Evolutionary conservation across 257 asterid genomes (phyloP), one percentile per base, ranked within the genome.

Genomic region (Nicotiana tabacum): DNA sequence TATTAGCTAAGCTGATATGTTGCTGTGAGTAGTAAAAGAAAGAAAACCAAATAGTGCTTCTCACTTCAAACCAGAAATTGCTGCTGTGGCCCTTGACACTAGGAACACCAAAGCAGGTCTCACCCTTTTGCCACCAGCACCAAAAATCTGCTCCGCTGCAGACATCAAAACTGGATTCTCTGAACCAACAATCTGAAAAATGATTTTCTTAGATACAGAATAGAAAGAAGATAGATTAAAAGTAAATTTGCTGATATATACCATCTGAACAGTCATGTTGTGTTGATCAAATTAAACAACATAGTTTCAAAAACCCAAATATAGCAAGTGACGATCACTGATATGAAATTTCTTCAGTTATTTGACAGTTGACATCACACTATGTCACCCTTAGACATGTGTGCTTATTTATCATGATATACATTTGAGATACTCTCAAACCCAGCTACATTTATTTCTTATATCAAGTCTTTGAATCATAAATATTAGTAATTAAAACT

Each of bases 101-200:
- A 96, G 88, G 87, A 96, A 96, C 83, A 90, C 97, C 84, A 96
- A 84, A 86, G 98, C 99, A 1, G 99, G 99, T 81, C 98, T 91
- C 96, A 93, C 91, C 87, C 98, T 88, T 86, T 96, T 96, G 65
- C 99, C 99, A 77, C 99, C 98, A 78, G 99, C 99, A 81, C 97
- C 93, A 83, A 96, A 96, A 30, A 96, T 96, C 90, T 96, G 98
- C 89, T 94, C 97, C 6, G 98, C 98, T 81, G 98, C 98, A 82
- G 99, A 94, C 97, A 93, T 92, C 90, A 96, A 53, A 57, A 92
- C 98, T 2, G 98, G 98, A 83, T 93, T 96, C 86, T 96, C 99
- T 82, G 99, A 94, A 84, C 99, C 99, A 85, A 96, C 97, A 87
- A 94, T 96, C 99, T 96, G 83, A 77, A 66, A 70, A 43, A 82